phyloP scores from a whole-genome alignment of 2,329 filamentous ascomycete species.

The Massarina eburnea region DNA sequence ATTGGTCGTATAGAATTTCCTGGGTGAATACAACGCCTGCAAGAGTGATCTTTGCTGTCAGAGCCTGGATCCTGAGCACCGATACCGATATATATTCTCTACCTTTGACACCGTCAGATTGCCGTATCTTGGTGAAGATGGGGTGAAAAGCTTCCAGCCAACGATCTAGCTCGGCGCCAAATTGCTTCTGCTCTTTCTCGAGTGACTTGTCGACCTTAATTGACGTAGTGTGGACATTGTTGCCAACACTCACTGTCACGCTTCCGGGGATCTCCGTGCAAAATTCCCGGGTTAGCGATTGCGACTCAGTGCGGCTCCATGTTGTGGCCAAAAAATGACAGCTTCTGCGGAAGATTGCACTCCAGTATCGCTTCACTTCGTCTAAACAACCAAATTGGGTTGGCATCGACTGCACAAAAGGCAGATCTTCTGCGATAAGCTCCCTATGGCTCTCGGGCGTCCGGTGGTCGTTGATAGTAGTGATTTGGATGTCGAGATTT shows the following conservation, averaged over 20 bases:
- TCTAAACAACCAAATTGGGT: too few relatives aligned
- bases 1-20: too few relatives aligned
- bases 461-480: too few relatives aligned
- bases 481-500: too few relatives aligned
- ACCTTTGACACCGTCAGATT: not conserved
- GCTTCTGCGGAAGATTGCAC: too few relatives aligned
- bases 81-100: constrained; percentile 9
- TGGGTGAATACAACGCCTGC: too few relatives aligned
- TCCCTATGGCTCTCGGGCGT: too few relatives aligned
- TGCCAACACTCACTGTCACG: constrained; percentile 6
- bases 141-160: constrained; percentile 14
- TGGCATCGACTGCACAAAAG: too few relatives aligned
- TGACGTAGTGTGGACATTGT: constrained; percentile 11
- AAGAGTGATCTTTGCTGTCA: too few relatives aligned
- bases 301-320: constrained; percentile 6
- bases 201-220: constrained; percentile 4
- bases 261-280: constrained; percentile 6
- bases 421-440: too few relatives aligned
- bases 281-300: constrained; percentile 3
- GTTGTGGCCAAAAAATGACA: too few relatives aligned
- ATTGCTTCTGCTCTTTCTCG: constrained; percentile 1
- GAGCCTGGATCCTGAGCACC: constrained; percentile 17
- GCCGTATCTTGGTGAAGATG: constrained; percentile 4
- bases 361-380: too few relatives aligned
- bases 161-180: constrained; percentile 5